Evolutionary conservation across 306 rosid species (phyloP).

Genomic region (Casuarina cunninghamiana): DNA sequence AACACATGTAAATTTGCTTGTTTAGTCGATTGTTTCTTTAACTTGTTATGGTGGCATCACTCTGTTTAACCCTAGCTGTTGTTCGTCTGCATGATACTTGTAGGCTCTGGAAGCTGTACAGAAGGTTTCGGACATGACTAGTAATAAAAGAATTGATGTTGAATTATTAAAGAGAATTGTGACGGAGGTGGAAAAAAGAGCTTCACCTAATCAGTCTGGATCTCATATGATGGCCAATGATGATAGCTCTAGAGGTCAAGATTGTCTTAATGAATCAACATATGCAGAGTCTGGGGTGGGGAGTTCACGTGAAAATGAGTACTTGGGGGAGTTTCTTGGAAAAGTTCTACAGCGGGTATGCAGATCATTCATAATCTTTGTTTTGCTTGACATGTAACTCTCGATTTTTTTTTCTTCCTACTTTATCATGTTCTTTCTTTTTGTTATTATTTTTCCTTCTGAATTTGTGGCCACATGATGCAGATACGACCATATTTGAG

Average conservation of each 20-base stretch:
- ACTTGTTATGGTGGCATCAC: conserved; percentile 13
- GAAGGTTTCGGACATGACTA: conserved; percentile 65
- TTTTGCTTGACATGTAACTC: not conserved
- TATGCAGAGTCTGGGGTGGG: conserved; percentile 38
- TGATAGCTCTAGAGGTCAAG: conserved; percentile 22
- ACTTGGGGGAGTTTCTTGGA: conserved; percentile 62
- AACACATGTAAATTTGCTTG: not conserved
- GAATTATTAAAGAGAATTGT: conserved; percentile 66
- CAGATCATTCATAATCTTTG: not conserved
- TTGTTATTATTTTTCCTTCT: not conserved
- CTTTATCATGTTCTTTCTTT: not conserved
- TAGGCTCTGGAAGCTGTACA: conserved; percentile 83
- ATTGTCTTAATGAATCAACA: conserved; percentile 32
- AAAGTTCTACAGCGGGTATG: conserved; percentile 77
- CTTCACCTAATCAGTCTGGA: conserved; percentile 25
- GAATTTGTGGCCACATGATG: not conserved
- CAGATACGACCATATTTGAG: not conserved
- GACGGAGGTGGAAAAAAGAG: conserved; percentile 63
- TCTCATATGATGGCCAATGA: conserved; percentile 36
- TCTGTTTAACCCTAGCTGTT: conserved; percentile 28
- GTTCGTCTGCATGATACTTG: conserved; percentile 26
- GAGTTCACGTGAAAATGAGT: conserved; percentile 60
- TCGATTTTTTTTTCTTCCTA: not conserved
- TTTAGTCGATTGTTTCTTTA: not conserved
- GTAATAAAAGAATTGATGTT: conserved; percentile 60